Evolutionary conservation across 495 filamentous ascomycete species (phyloP), one percentile per base, ranked within the genome.

Genomic region (Tuber calosporum): DNA sequence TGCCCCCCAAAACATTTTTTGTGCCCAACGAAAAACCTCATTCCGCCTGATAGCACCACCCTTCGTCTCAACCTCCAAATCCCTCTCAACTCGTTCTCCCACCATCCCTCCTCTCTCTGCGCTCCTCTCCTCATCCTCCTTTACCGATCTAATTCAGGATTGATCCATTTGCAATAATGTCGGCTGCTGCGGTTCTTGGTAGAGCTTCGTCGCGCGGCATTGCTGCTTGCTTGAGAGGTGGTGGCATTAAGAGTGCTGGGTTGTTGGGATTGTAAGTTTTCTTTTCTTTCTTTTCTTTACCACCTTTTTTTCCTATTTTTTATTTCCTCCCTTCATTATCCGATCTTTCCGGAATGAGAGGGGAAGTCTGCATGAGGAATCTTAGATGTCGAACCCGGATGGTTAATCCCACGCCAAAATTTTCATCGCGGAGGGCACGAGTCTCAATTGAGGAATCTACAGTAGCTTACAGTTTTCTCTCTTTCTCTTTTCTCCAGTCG

Each of bases 31-130:
- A 74, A 79, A 77, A 81, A 77, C 79, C 78, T 76, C 79, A 80
- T 72, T 66, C 72, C 70, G 69, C 77, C 78, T 69, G 74, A 75
- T 75, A 66, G 72, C 79, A 80, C 80, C 76, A 77, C 73, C 75
- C 77, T 20, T 75, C 82, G 78, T 82, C 67, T 76, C 82, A 83
- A 74, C 79, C 79, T 69, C 79, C 83, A 70, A 77, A 82, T 73
- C 81, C 82, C 72, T 79, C 83, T 73, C 71, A 66, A 77, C 70
- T 68, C 34, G 26, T 69, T 69, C 42, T 77, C 45, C 43, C 40
- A 77, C 69, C 68, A 67, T 34, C 34, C 70, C 43, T 68, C 67
- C 66, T 67, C 66, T 69, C 43, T 30, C 45, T 38, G 38, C 22
- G 22, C 42, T 48, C 37, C 43, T 68, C 39, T 20, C 66, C 69